Base-by-base conservation (phyloP, 192 early-diverging fungal species). In the Entomortierella beljakovae region DNA sequence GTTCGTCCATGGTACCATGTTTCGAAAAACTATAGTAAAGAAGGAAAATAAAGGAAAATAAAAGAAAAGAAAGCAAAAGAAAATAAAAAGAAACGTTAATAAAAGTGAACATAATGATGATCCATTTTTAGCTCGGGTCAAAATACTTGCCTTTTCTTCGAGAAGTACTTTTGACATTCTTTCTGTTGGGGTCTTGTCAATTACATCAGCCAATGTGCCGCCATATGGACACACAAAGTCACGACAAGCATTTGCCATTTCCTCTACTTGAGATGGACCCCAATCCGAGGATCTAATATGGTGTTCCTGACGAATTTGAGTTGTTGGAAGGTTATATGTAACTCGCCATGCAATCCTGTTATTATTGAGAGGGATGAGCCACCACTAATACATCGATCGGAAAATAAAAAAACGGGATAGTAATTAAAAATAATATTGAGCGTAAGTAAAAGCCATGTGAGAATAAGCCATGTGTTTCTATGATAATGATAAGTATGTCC, bases 321-420 rank as follows among this genome's bases (percentile, higher is more conserved):
- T 67, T 25, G 72, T 55, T 2, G 72, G 56, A 2, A 75, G 40
- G 59, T 75, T 75, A 46, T 75, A 75, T 10, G 72, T 75, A 11
- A 75, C 72, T 15, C 72, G 51, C 72, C 72, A 75, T 22, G 72
- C 72, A 7, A 75, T 9, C 16, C 72, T 60, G 59, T 75, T 68
- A 15, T 66, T 61, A 16, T 43, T 52, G 11, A 75, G 64, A n/a
- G 72, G 72, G 28, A 75, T 75, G 18, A 75, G 34, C 72, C 72
- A 75, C 72, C 72, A 75, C 72, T 75, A 43, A n/a, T n/a, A n/a
- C n/a, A n/a, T n/a, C n/a, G n/a, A n/a, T n/a, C n/a, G n/a, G n/a
- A n/a, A n/a, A n/a, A n/a, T n/a, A n/a, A n/a, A n/a, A n/a, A n/a
- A n/a, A n/a, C n/a, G n/a, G n/a, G n/a, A n/a, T n/a, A n/a, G n/a